Conservation (phyloP, 345 rosid species). For the Turritis glabra region DNA sequence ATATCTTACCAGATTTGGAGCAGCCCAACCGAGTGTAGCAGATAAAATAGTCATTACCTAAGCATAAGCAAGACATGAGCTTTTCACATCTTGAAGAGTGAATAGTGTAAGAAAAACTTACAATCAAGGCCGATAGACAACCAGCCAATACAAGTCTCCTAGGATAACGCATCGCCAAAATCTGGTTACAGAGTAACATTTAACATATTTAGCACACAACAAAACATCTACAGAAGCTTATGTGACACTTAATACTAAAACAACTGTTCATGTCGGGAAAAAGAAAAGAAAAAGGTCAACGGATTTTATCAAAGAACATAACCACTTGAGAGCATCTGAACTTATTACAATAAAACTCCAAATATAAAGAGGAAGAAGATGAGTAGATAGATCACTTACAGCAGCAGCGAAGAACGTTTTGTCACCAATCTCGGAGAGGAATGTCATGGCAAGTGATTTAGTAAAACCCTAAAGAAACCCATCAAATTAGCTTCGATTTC, state of each 20-base stretch:
- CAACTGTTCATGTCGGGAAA: neutral
- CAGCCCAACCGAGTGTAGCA: conserved; percentile 83
- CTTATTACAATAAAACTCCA: too few species aligned
- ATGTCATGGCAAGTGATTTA: conserved; percentile 92
- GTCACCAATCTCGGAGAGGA: conserved; percentile 93
- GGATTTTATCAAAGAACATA: neutral
- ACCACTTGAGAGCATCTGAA: neutral
- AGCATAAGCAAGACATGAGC: conserved; percentile 11
- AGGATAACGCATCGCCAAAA: conserved; percentile 96
- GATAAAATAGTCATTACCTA: conserved; percentile 96
- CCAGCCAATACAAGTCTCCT: conserved; percentile 90
- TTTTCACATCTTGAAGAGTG: neutral
- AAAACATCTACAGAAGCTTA: neutral
- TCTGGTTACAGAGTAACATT: conserved; percentile 46
- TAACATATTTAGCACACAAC: neutral
- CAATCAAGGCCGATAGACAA: conserved; percentile 70
- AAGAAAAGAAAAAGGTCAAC: too few species aligned
- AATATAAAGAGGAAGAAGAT: neutral
- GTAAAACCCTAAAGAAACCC: conserved; percentile 63
- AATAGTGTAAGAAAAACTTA: too few species aligned
- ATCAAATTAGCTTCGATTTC: conserved; percentile 15
- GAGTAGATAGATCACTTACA: conserved; percentile 44
- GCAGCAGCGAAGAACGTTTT: conserved; percentile 97
- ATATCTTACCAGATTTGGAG: conserved; percentile 85
- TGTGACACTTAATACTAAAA: too few species aligned